Base-by-base conservation (phyloP, 495 filamentous ascomycete species). In the Podospora fimiseda region DNA sequence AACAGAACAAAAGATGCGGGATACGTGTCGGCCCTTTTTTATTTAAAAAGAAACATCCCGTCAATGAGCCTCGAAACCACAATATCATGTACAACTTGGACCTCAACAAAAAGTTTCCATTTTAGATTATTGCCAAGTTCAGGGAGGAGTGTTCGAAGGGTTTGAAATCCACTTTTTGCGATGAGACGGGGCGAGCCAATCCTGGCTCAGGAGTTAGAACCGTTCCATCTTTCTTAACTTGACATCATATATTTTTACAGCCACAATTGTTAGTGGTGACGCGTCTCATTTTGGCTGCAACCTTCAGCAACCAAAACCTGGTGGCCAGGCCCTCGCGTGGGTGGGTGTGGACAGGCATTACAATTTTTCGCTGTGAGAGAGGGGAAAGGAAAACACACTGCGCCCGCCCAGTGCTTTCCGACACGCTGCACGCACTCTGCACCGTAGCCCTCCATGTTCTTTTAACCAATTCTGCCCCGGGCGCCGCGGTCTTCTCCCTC, bases 381-480 rank as follows among this genome's bases (percentile, higher is more conserved):
- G 39, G 2, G 33, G 46, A 41, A 38, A 22, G 55, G 16, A 37
- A 37, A n/a, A n/a, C 8, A 5, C 27, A 41, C 13, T 33, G 13
- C 23, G 48, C 45, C 30, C 49, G 44, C 27, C 50, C 49, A 43
- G 46, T 58, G 45, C 52, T 19, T 56, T 51, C 47, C 49, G 36
- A 39, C 53, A 16, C 41, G 33, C 33, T 37, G 33, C 33, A 14
- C n/a, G 36, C 53, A 16, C 41, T 11, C 5, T 33, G 27, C 27
- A 39, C 30, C 30, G 53, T 37, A 48, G 47, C 53, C 50, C 57
- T 56, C 55, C 58, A 56, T 53, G 55, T 55, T 49, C 52, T n/a
- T n/a, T 48, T 57, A 57, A 48, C 52, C 54, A 48, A 33, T 23
- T 51, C 58, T 57, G 49, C 57, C 60, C 57, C 51, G 37, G 24